Percentiles rank a stretch among this genome's conserved stretches.
Conservation (phyloP, 805 yeast species). For the Sugiyamaella smithiae region DNA sequence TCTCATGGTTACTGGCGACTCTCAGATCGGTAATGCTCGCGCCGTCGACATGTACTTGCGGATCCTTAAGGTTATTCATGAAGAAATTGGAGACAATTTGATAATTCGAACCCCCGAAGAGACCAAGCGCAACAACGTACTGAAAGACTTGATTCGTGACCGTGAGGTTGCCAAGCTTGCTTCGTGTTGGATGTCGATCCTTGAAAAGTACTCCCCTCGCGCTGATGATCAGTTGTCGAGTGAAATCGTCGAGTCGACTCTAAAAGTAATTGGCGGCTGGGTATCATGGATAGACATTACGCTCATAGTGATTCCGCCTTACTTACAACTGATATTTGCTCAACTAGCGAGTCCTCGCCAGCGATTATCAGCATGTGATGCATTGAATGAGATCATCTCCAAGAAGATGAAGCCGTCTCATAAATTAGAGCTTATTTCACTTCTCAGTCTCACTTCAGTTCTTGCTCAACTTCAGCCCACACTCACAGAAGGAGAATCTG, state of each 20-base stretch:
- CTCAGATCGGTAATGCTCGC: constrained; percentile 37
- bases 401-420: constrained; percentile 76
- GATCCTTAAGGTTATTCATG: constrained; percentile 71
- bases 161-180: constrained; percentile 69
- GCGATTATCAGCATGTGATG: constrained; percentile 54
- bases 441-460: constrained; percentile 64
- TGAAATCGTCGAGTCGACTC: constrained; percentile 55
- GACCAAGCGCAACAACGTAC: constrained; percentile 58
- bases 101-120: constrained; percentile 62
- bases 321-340: constrained; percentile 55
- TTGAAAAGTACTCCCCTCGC: constrained; percentile 37
- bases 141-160: constrained; percentile 80
- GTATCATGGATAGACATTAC: constrained; percentile 90
- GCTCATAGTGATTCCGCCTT: constrained; percentile 61
- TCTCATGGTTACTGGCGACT: constrained; percentile 34
- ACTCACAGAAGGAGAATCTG: constrained; percentile 12
- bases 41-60: constrained; percentile 72
- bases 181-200: constrained; percentile 61
- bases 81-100: constrained; percentile 90
- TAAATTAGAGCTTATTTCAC: constrained; percentile 63
- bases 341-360: constrained; percentile 49
- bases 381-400: constrained; percentile 62
- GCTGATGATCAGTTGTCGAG: constrained; percentile 25
- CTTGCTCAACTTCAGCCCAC: constrained; percentile 38
- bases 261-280: constrained; percentile 75